Evolutionary conservation across 768 basidiomycete species (phyloP), one percentile per base, ranked within the genome.

Genomic region (Boletus pseudopeckii): DNA sequence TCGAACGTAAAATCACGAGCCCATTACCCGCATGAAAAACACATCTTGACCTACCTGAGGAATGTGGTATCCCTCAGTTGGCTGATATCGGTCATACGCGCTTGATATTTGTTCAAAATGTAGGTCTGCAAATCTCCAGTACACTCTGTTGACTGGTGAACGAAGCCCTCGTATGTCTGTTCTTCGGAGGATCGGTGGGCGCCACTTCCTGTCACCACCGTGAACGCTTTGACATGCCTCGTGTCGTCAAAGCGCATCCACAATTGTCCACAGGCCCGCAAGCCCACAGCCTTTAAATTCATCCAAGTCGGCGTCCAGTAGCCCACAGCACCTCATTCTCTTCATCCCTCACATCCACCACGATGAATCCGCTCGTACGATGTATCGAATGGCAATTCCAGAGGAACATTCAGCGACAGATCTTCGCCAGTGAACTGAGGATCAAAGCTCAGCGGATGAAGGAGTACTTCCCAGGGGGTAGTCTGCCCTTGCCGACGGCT

Each of bases 211-310:
- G 55, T 51, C 43, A 55, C 33, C 39, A 13, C 36, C 39, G 38
- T 48, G 50, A 39, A 44, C 44, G 50, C 52, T 55, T 63, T 63
- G 59, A 28, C 37, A 52, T 17, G 61, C 61, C 68, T 70, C 68
- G 65, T 68, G 67, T 47, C 33, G 44, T 48, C 64, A 62, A 57
- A 64, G 68, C 64, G 38, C 49, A 14, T 58, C 59, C 50, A 55
- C 57, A 55, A 59, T 57, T 53, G 68, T 64, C 65, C 68, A 70
- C 66, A 59, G 24, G 42, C 52, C 58, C 53, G 51, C 51, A 53
- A 28, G 6, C n/a, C 52, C 51, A 33, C 45, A 43, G 17, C 34
- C 30, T 57, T 62, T 70, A 71, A 61, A 58, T 42, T 20, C 50
- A 42, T 13, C 38, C 54, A 30, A 34, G 48, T 32, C 26, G 52